Base-by-base conservation (phyloP, 441 rosid genomes). In the Adansonia rubrostipa region DNA sequence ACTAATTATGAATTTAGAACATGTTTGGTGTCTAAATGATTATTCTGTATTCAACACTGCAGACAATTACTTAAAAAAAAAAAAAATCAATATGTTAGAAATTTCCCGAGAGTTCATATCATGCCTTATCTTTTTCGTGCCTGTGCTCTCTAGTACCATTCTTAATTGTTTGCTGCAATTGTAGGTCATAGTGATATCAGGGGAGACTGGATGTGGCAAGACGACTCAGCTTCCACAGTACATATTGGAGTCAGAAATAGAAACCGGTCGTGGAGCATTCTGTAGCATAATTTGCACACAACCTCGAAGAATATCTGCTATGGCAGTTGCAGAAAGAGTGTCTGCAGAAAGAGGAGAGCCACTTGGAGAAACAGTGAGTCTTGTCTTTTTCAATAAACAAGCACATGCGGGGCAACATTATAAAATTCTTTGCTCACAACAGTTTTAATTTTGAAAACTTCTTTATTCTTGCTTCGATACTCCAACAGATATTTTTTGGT, bases 181-280 rank as follows among this genome's bases (percentile, higher is more conserved):
- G 44, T 81, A 96, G 99, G 99, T 94, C 61, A 87, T 93, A 75
- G 97, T 96, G 40, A 91, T 96, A 84, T 94, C 99, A 67, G 99
- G 99, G 66, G 99, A 96, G 91, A 96, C 99, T 79, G 98, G 99
- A 79, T 96, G 99, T 85, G 99, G 99, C 40, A 96, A 96, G 88
- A 96, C 99, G 83, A 96, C 99, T 83, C 99, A 96, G 82, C 94
- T 96, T 81, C 99, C 99, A 17, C 99, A 96, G 75, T 94, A 92
- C 76, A 86, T 94, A 80, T 83, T 96, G 81, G 99, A 96, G 87
- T 94, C 99, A 69, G 98, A 96, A 88, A 91, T 94, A 82, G 98
- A 96, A 84, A 93, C 95, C 86, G 99, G 98, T 19, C 96, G 98
- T 54, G 99, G 99, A 81, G 98, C 97, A 82, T 92, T 91, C 84